Evolutionary conservation across 2,329 filamentous ascomycete genomes (phyloP).

Genomic region (Ascochyta fabae): DNA sequence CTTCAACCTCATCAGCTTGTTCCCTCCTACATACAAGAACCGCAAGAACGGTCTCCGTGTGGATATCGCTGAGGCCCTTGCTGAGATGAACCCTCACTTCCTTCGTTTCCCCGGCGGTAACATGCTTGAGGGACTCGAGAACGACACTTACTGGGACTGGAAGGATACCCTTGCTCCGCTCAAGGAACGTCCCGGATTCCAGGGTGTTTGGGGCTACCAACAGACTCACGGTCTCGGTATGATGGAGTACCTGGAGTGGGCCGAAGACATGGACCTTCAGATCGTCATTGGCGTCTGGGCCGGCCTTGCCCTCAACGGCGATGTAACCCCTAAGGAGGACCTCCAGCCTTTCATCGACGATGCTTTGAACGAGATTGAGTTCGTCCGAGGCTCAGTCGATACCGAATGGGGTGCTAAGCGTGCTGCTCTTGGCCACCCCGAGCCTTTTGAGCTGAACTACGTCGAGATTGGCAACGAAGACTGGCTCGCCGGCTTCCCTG

Average conservation of each 20-base stretch:
- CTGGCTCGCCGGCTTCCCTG: conserved; percentile 43
- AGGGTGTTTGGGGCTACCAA: conserved; percentile 54
- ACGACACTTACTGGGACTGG: conserved; percentile 50
- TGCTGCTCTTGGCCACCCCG: conserved; percentile 45
- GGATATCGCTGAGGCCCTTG: conserved; percentile 57
- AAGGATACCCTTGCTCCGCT: conserved; percentile 59
- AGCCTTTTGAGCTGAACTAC: conserved; percentile 48
- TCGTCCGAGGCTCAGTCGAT: conserved; percentile 36
- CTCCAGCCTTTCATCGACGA: conserved; percentile 49
- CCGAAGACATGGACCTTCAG: conserved; percentile 54
- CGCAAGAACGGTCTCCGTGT: conserved; percentile 59
- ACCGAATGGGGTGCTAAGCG: conserved; percentile 46
- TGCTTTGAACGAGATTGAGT: conserved; percentile 48
- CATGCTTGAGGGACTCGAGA: conserved; percentile 49
- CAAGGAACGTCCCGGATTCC: conserved; percentile 55
- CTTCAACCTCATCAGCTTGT: conserved; percentile 61
- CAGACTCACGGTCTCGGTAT: conserved; percentile 55
- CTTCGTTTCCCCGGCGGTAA: conserved; percentile 61
- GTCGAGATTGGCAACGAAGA: conserved; percentile 51
- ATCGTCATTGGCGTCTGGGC: conserved; percentile 53
- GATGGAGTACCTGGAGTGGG: conserved; percentile 58
- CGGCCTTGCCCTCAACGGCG: conserved; percentile 54
- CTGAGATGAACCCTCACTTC: conserved; percentile 53
- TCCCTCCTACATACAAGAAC: conserved; percentile 62
- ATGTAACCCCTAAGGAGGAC: conserved; percentile 44